Conservation (phyloP, 179 eudicot genomes). For the Nepenthes alata region DNA sequence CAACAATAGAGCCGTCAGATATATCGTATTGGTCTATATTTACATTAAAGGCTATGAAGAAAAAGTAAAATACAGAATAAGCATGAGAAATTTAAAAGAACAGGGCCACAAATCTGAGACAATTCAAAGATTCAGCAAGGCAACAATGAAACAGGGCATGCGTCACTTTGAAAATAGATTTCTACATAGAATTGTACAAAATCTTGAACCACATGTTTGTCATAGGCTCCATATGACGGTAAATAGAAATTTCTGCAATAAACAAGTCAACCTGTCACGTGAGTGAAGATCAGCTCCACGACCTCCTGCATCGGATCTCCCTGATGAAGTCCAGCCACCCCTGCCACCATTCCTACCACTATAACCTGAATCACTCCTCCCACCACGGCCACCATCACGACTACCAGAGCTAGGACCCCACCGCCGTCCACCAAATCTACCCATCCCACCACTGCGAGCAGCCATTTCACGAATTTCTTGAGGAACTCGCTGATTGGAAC, state of each 20-base stretch:
- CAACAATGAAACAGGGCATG: too few species aligned
- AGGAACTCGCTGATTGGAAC: constrained; percentile 80
- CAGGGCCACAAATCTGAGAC: too few species aligned
- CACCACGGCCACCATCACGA: constrained; percentile 62
- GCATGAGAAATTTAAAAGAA: too few species aligned
- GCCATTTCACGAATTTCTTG: constrained; percentile 73
- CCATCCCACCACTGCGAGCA: constrained; percentile 64
- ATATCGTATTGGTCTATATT: too few species aligned
- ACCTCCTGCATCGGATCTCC: constrained; percentile 10
- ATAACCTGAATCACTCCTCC: constrained; percentile 41
- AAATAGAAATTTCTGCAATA: background rate
- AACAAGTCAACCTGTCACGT: constrained; percentile 23
- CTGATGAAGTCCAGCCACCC: constrained; percentile 14
- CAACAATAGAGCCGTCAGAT: too few species aligned
- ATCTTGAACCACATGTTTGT: too few species aligned
- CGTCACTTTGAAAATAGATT: too few species aligned
- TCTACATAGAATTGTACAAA: too few species aligned
- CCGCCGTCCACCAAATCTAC: constrained; percentile 36
- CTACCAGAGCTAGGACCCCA: constrained; percentile 68
- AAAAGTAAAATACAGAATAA: too few species aligned
- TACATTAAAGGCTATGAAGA: too few species aligned
- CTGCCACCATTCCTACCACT: constrained; percentile 35
- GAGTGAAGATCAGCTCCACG: constrained; percentile 6
- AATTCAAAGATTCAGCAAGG: too few species aligned
- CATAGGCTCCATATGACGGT: too few species aligned